A percentile compares a stretch with the other conserved stretches of the same genome.
Evolutionary conservation across 139 green algal species (phyloP).

Genomic region (Mesotaenium endlicherianum): DNA sequence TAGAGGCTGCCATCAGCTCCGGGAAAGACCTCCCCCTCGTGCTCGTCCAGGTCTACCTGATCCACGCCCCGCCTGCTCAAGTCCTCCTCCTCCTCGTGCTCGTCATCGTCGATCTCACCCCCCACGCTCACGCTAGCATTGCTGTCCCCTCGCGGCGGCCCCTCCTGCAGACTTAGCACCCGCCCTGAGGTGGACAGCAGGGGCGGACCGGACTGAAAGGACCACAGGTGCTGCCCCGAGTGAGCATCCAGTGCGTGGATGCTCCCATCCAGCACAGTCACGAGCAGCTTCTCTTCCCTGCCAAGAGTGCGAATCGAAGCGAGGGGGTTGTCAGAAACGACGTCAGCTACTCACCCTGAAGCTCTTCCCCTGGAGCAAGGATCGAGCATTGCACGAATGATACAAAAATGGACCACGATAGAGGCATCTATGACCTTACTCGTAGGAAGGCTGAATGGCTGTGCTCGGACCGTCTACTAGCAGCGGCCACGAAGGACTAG

Average conservation of each 20-base stretch:
- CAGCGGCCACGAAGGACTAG: background rate
- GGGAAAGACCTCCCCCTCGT: conserved; percentile 68
- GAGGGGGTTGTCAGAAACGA: background rate
- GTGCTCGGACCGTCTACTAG: background rate
- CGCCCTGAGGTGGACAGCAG: conserved; percentile 20
- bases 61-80: background rate
- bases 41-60: background rate
- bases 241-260: conserved; percentile 27
- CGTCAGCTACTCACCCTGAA: background rate
- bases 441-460: background rate
- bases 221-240: conserved; percentile 29
- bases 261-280: conserved; percentile 36
- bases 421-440: background rate
- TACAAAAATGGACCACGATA: background rate
- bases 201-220: conserved; percentile 23
- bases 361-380: background rate
- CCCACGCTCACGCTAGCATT: background rate
- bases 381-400: background rate
- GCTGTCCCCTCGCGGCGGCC: background rate
- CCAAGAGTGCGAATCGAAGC: background rate
- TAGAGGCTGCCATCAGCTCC: conserved; percentile 87
- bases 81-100: conserved; percentile 9
- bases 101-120: background rate
- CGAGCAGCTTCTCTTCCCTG: conserved; percentile 1
- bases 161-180: background rate